phyloP scores from a whole-genome alignment of 495 filamentous ascomycete genomes.

The Amphirosellinia nigrospora region DNA sequence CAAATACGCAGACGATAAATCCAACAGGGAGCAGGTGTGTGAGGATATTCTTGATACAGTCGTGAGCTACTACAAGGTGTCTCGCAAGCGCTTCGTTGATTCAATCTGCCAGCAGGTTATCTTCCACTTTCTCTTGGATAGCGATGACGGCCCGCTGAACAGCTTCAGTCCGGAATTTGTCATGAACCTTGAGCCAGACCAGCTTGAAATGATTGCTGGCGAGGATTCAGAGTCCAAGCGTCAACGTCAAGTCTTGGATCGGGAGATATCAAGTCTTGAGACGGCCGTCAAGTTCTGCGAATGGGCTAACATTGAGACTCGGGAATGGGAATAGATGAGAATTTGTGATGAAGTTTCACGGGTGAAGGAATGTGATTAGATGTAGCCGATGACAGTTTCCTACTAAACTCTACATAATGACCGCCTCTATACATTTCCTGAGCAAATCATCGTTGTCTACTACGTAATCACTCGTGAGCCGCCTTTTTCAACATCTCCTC shows the following conservation, averaged over 20 bases:
- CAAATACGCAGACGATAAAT: too few species aligned
- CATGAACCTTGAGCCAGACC: conserved; percentile 31
- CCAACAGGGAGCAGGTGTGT: conserved; percentile 50
- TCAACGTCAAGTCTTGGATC: neutral
- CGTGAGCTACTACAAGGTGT: conserved; percentile 65
- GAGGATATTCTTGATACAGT: conserved; percentile 65
- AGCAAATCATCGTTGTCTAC: too few species aligned
- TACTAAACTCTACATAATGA: too few species aligned
- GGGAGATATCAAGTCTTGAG: too few species aligned
- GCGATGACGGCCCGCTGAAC: conserved; percentile 29
- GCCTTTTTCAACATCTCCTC: conserved; percentile 19
- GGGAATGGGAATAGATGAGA: too few species aligned
- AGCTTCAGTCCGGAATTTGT: conserved; percentile 33
- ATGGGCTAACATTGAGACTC: too few species aligned
- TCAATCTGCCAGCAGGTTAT: conserved; percentile 51
- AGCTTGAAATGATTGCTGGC: conserved; percentile 36
- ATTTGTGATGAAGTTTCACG: too few species aligned
- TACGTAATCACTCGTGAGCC: neutral
- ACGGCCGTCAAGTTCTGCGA: too few species aligned
- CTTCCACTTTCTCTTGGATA: conserved; percentile 43
- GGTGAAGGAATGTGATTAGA: too few species aligned
- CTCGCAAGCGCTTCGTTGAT: conserved; percentile 63
- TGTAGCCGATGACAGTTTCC: too few species aligned
- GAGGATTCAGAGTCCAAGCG: conserved; percentile 25
- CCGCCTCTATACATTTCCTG: too few species aligned